phyloP scores from a whole-genome alignment of 164 flowering plant species.

The Buxus sempervirens region DNA sequence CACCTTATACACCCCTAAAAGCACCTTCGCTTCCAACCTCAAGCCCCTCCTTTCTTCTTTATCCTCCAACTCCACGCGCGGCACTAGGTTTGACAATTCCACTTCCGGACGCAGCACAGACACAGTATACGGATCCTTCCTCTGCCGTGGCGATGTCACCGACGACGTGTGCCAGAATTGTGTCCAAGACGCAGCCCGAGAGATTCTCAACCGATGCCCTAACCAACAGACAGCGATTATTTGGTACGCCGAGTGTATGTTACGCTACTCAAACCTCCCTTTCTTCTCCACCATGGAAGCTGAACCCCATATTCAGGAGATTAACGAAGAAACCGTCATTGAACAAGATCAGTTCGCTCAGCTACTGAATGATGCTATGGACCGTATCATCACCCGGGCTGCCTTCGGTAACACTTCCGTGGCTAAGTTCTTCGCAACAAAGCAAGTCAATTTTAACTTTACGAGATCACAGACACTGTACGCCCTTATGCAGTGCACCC shows the following conservation, averaged over 20 bases:
- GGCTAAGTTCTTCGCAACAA: slow-evolving; percentile 7
- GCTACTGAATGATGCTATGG: neutral
- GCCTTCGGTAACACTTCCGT: neutral
- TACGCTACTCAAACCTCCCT: slow-evolving; percentile 23
- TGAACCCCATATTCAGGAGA: neutral
- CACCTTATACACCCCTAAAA: neutral
- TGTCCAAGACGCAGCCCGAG: slow-evolving; percentile 1
- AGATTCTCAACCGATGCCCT: slow-evolving; percentile 7
- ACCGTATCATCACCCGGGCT: neutral
- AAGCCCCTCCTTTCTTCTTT: slow-evolving; percentile 23
- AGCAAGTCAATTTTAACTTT: slow-evolving; percentile 1
- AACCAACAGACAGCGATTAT: slow-evolving; percentile 1
- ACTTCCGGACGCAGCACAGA: slow-evolving; percentile 19
- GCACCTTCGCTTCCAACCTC: slow-evolving; percentile 19
- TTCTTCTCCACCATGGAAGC: slow-evolving; percentile 12
- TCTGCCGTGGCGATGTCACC: slow-evolving; percentile 20
- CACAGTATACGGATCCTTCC: slow-evolving; percentile 9
- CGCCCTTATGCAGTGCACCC: slow-evolving; percentile 38
- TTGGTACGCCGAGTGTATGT: slow-evolving; percentile 21
- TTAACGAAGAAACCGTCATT: slow-evolving; percentile 4
- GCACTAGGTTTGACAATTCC: slow-evolving; percentile 21
- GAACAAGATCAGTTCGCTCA: slow-evolving; percentile 4
- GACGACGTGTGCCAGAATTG: slow-evolving; percentile 14
- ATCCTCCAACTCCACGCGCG: slow-evolving; percentile 7
- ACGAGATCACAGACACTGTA: too few species aligned